Evolutionary conservation across 2,329 filamentous ascomycete genomes (phyloP).

Genomic region (Tolypocladium endophyticum): DNA sequence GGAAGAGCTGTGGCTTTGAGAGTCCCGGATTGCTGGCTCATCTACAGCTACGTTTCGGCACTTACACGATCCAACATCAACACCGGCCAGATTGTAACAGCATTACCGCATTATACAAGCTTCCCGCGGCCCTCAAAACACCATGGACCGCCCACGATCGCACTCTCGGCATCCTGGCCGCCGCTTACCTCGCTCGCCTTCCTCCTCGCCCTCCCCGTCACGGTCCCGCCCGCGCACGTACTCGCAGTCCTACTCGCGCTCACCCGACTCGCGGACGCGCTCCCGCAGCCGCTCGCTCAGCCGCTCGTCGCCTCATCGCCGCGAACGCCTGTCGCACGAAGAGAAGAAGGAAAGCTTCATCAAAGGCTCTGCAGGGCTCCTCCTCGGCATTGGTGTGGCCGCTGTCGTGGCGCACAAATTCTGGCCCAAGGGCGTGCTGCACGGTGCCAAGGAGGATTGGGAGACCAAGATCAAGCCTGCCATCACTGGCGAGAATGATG

Average conservation of each 20-base stretch:
- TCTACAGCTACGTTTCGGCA: not conserved
- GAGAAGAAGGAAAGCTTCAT: conserved; percentile 13
- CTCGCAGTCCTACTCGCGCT: not conserved
- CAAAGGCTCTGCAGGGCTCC: conserved; percentile 19
- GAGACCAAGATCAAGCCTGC: conserved; percentile 5
- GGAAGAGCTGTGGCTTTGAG: not conserved
- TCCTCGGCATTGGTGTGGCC: conserved; percentile 24
- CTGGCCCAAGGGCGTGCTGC: conserved; percentile 20
- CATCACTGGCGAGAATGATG: not conserved
- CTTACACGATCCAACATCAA: not conserved
- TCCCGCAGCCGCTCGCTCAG: conserved; percentile 11
- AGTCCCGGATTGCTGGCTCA: not conserved
- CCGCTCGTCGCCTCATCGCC: conserved; percentile 9
- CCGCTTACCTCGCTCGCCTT: conserved; percentile 1
- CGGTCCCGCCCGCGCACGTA: conserved; percentile 5
- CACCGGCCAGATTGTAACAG: not conserved
- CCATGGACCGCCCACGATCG: conserved; percentile 5
- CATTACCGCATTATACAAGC: not conserved
- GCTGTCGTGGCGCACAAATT: conserved; percentile 22
- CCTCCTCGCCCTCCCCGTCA: conserved; percentile 8
- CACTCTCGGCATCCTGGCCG: conserved; percentile 1
- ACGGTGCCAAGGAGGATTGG: conserved; percentile 20
- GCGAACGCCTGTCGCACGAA: conserved; percentile 4
- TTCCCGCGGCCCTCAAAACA: not conserved
- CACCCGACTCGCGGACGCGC: not conserved